These are phyloP conservation scores for Camelina sativa DNA, from an alignment of 345 rosid genomes.

Conservation along the genomic window DNA sequence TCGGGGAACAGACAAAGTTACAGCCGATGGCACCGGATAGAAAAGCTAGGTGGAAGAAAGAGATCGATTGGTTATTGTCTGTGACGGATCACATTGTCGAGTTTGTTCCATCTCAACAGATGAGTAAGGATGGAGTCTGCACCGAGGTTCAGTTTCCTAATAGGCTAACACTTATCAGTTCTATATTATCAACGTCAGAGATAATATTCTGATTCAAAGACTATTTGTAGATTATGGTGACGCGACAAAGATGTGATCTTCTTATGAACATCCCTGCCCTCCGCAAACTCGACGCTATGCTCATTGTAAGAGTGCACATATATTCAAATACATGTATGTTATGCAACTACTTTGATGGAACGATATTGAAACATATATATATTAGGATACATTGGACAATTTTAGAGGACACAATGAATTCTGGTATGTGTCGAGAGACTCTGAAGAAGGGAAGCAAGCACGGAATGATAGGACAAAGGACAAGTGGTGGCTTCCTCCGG, in stretches of 20 bases:
- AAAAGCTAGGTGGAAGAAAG: slow-evolving; percentile 76
- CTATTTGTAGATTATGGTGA: slow-evolving; percentile 68
- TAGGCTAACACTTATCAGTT: neutral
- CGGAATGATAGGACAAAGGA: slow-evolving; percentile 53
- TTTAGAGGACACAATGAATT: slow-evolving; percentile 66
- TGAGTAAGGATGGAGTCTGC: slow-evolving; percentile 49
- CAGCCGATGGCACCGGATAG: slow-evolving; percentile 77
- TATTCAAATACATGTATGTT: neutral
- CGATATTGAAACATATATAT: slow-evolving; percentile 33
- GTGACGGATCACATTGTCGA: slow-evolving; percentile 63
- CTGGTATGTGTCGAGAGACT: slow-evolving; percentile 55
- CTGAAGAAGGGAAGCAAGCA: slow-evolving; percentile 50
- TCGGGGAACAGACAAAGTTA: slow-evolving; percentile 67
- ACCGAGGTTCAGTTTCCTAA: slow-evolving; percentile 58
- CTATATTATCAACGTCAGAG: neutral
- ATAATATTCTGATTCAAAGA: neutral
- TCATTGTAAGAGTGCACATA: slow-evolving; percentile 48
- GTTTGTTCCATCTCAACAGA: slow-evolving; percentile 59
- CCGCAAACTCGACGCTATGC: slow-evolving; percentile 61
- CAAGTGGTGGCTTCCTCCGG: slow-evolving; percentile 82
- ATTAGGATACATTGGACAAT: slow-evolving; percentile 64
- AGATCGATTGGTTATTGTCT: slow-evolving; percentile 63
- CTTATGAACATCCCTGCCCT: slow-evolving; percentile 72
- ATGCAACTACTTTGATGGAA: slow-evolving; percentile 33
- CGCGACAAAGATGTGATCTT: slow-evolving; percentile 55